Conservation (phyloP, 129 eudicot genomes). For the Solidago caesia region DNA sequence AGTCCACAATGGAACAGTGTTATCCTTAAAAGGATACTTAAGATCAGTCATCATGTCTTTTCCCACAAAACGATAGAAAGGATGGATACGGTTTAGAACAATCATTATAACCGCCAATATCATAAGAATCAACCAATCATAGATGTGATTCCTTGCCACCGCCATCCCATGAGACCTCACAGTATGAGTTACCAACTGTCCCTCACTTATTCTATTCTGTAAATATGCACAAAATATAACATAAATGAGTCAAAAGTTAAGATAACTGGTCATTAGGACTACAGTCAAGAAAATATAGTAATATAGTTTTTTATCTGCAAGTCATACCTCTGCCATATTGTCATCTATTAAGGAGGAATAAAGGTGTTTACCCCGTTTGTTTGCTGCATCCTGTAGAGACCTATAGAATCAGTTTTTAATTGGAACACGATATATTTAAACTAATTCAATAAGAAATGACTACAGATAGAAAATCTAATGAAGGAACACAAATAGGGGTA, state of each 20-base stretch:
- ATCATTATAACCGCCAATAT: constrained; percentile 38
- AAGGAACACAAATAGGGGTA: not conserved
- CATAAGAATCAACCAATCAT: constrained; percentile 78
- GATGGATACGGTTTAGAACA: constrained; percentile 48
- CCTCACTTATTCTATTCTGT: constrained; percentile 50
- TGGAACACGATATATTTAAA: not conserved
- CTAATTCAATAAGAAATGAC: not conserved
- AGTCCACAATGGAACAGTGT: constrained; percentile 69
- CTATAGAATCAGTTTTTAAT: constrained; percentile 17
- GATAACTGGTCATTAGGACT: not conserved
- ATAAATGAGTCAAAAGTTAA: not conserved
- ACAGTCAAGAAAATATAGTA: constrained; percentile 1
- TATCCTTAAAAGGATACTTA: constrained; percentile 62
- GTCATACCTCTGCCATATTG: constrained; percentile 39
- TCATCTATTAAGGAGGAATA: constrained; percentile 38
- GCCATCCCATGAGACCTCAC: constrained; percentile 64
- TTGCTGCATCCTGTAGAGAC: constrained; percentile 36
- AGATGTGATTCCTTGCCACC: constrained; percentile 65
- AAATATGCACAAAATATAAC: constrained; percentile 1
- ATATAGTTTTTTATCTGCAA: not conserved
- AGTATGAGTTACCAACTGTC: constrained; percentile 44
- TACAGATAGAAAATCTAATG: not conserved
- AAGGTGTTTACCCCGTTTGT: constrained; percentile 20
- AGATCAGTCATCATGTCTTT: constrained; percentile 92
- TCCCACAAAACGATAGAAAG: constrained; percentile 80